Evolutionary conservation across 2,329 filamentous ascomycete genomes (phyloP), one percentile per base, ranked within the genome.

Genomic region (Pseudovirgaria hyperparasitica): DNA sequence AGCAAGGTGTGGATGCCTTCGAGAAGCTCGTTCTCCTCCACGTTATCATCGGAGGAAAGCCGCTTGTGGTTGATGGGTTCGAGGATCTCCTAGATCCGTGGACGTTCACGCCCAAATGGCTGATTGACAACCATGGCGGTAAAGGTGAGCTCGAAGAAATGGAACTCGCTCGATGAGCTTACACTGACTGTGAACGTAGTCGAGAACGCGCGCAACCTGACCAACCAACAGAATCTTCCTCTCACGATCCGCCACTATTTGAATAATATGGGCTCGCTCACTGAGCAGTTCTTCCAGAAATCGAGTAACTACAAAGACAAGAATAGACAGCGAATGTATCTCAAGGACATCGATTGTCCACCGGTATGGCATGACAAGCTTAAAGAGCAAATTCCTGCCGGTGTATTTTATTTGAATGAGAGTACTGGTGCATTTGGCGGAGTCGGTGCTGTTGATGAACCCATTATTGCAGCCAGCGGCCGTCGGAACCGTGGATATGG

Each of bases 271-370:
- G 69, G 71, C 21, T 72, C 80, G 38, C 70, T 96, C 17, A 75
- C 86, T 1, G 77, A 87, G 26, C 84, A 92, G 48, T 92, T 82
- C 45, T 65, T 63, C 39, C 54, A 59, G 63, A 78, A 66, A 6
- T 61, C 71, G 0, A 67, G 65, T 24, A 87, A 82, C 36, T 93
- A 79, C 48, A 76, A 76, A 33, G 80, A 92, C 37, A 73, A 82
- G 34, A 70, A 72, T 19, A 67, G 81, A 13, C 90, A 98, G 48
- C 73, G 90, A 9, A 72, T 96, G 2, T 98, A 98, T 49, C 60
- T 96, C 14, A 98, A 98, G 46, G 90, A 98, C 47, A 94, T 98
- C 32, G 90, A 98, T 50, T 94, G 86, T 40, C 90, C 90, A 1
- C 60, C 68, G 1, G 75, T 87, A 31, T 98, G 90, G 90, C 74